Evolutionary conservation across 805 yeast genomes (phyloP).

Genomic region (Ogataea nitratoaversa): DNA sequence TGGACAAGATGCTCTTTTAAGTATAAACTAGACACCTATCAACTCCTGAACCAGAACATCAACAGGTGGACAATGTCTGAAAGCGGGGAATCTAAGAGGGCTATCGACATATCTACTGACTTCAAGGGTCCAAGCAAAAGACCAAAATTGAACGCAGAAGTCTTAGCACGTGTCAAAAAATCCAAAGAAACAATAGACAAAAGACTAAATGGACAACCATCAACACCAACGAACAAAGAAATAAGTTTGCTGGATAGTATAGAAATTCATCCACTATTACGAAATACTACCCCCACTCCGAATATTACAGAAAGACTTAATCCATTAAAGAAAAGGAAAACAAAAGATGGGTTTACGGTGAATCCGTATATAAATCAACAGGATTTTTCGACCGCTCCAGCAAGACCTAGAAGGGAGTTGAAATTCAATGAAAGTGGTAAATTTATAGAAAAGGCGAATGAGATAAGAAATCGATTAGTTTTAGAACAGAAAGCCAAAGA

Average conservation of each 20-base stretch:
- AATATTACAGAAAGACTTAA: constrained; percentile 15
- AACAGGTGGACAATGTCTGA: neutral
- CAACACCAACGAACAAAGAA: constrained; percentile 1
- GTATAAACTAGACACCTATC: too few relatives aligned
- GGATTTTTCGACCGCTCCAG: constrained; percentile 17
- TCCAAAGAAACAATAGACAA: neutral
- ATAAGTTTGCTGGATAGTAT: constrained; percentile 18
- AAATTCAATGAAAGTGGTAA: constrained; percentile 62
- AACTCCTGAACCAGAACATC: neutral
- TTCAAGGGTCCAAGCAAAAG: neutral
- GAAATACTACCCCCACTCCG: constrained; percentile 11
- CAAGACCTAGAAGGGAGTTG: constrained; percentile 35
- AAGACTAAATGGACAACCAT: neutral
- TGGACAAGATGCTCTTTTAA: neutral
- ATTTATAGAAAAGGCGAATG: constrained; percentile 50
- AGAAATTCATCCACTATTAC: constrained; percentile 29
- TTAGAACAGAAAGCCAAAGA: constrained; percentile 33
- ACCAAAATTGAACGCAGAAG: constrained; percentile 2
- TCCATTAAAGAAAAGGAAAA: constrained; percentile 20
- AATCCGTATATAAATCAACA: constrained; percentile 32
- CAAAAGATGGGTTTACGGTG: constrained; percentile 25
- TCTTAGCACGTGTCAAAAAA: constrained; percentile 5
- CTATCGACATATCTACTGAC: neutral
- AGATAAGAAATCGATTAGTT: constrained; percentile 38
- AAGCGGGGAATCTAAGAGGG: neutral